These are phyloP conservation scores for Striga hermonthica DNA, from an alignment of 305 asterid species.

Conservation along the genomic window DNA sequence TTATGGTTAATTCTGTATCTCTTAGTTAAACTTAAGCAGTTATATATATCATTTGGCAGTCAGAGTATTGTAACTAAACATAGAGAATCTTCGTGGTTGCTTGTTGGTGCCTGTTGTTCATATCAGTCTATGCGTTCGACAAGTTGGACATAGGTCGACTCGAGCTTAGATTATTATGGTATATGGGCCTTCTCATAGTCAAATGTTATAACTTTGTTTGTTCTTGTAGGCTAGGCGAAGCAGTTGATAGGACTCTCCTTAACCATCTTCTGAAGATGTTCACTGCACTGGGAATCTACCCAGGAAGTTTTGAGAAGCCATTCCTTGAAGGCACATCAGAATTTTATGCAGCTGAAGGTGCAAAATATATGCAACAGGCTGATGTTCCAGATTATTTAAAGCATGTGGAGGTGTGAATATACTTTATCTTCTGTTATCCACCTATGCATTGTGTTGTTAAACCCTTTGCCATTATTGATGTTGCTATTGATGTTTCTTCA, in stretches of 20 bases:
- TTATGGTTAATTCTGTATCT: not conserved
- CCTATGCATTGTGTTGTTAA: not conserved
- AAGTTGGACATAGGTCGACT: not conserved
- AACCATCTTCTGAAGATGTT: constrained; percentile 98
- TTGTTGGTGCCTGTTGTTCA: constrained; percentile 7
- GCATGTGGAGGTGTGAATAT: constrained; percentile 76
- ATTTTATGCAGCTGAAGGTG: constrained; percentile 97
- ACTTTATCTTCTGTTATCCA: not conserved
- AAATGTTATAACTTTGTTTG: constrained; percentile 26
- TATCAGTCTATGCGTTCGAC: constrained; percentile 18
- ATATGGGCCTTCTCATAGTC: constrained; percentile 15
- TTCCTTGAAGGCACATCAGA: constrained; percentile 91
- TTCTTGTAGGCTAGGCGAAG: constrained; percentile 66
- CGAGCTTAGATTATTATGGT: constrained; percentile 9
- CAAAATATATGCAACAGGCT: constrained; percentile 89
- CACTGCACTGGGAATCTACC: constrained; percentile 92
- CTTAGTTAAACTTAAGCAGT: constrained; percentile 2
- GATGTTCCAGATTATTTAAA: constrained; percentile 92
- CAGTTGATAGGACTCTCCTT: constrained; percentile 92
- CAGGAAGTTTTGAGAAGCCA: constrained; percentile 94
- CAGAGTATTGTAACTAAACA: constrained; percentile 5
- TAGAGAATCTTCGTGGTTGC: constrained; percentile 2
- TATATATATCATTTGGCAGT: constrained; percentile 7
- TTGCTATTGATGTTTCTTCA: constrained; percentile 36
- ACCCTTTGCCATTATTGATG: not conserved